phyloP scores from a whole-genome alignment of 768 basidiomycete species.

The Collybia sordida region DNA sequence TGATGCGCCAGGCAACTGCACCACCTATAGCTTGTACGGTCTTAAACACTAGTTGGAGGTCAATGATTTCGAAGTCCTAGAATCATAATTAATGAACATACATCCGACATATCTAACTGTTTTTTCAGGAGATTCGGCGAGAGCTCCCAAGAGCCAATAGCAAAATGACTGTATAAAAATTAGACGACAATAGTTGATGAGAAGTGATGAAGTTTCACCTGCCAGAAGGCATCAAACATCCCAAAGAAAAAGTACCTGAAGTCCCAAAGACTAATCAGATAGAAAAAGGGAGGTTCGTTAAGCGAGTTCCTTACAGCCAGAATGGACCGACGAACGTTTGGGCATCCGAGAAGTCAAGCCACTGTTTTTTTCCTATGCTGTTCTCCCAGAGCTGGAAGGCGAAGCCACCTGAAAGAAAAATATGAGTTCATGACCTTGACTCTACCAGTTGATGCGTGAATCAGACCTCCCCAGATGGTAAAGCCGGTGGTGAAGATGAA shows the following conservation, averaged over 20 bases:
- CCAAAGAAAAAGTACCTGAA: slow-evolving; percentile 28
- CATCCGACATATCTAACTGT: slow-evolving; percentile 27
- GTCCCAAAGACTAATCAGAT: not conserved
- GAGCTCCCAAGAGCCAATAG: slow-evolving; percentile 28
- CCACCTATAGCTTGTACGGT: slow-evolving; percentile 27
- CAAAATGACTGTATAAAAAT: slow-evolving; percentile 19
- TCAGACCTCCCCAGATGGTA: slow-evolving; percentile 25
- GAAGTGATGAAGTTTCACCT: slow-evolving; percentile 9
- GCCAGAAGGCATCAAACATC: slow-evolving; percentile 31
- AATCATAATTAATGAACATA: slow-evolving; percentile 6
- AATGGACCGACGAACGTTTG: slow-evolving; percentile 23
- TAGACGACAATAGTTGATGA: too few species aligned
- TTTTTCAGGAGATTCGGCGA: slow-evolving; percentile 22
- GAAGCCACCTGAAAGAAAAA: slow-evolving; percentile 15
- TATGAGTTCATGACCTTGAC: not conserved
- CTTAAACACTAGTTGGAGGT: slow-evolving; percentile 21
- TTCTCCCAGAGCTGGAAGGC: slow-evolving; percentile 28
- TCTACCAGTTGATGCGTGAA: not conserved
- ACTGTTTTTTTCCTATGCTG: slow-evolving; percentile 19
- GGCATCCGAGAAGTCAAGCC: slow-evolving; percentile 22
- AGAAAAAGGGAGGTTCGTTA: not conserved
- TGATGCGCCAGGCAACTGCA: slow-evolving; percentile 28
- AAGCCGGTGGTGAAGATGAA: slow-evolving; percentile 24
- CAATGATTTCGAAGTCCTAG: not conserved
- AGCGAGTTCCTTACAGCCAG: slow-evolving; percentile 20